Evolutionary conservation across 495 filamentous ascomycete genomes (phyloP), one percentile per base, ranked within the genome.

Genomic region (Astrothelium macrocarpum): DNA sequence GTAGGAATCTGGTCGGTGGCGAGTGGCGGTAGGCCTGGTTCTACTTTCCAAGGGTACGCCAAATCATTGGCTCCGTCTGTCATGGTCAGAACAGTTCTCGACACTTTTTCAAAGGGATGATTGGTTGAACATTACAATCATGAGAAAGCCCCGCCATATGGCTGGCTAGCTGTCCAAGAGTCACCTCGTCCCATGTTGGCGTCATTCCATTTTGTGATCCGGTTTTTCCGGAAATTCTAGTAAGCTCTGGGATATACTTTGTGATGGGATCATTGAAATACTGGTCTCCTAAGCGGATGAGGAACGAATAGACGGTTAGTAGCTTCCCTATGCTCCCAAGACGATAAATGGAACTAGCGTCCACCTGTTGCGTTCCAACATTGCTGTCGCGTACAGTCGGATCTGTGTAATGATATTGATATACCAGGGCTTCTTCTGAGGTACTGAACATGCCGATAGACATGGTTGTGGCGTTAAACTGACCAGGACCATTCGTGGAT

Each of bases 101-200:
- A 49, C 45, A 49, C 45, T 18, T 49, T 49, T 20, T 20, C 5
- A n/a, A 49, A n/a, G 45, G 45, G 45, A 49, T 20, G 11, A 49
- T 49, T n/a, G n/a, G n/a, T 49, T 20, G 45, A 49, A 49, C 0
- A 75, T n/a, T 74, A 20, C 75, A 80, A 34, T 74, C 73, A 1
- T 76, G 72, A 2, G 77, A 69, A 23, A 80, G 70, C 0, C 81
- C 79, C 0, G 69, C 62, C 26, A 76, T 62, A 69, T 82, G 68
- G 63, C 71, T 42, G 59, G 78, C 69, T 70, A 84, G 67, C 68
- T 81, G 39, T 65, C 81, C 68, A 65, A 74, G 59, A 10, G 70
- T 72, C 18, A 84, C 71, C 20, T 77, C 71, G 31, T 76, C 69
- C 81, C 79, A 83, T 12, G 68, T 64, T 0, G 71, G 65, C n/a